phyloP scores from a whole-genome alignment of 2,329 filamentous ascomycete genomes.

The Claviceps fusiformis region DNA sequence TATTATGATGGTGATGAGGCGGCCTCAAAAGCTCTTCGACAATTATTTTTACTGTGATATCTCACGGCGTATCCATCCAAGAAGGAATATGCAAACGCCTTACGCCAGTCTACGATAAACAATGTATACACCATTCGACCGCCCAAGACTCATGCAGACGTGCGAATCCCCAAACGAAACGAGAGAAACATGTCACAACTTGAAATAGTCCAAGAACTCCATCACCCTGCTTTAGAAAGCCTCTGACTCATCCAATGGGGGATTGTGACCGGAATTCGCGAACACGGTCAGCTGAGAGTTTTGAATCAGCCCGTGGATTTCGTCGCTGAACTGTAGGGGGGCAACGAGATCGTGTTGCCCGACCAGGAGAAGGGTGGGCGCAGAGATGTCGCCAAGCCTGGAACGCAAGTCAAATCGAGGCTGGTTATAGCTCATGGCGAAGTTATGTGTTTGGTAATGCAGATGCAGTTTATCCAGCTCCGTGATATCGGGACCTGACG shows the following conservation, averaged over 20 bases:
- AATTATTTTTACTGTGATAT: neutral
- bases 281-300: constrained; percentile 11
- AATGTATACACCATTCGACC: neutral
- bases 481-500: neutral
- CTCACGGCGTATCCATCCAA: neutral
- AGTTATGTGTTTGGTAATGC: constrained; percentile 13
- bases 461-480: constrained; percentile 1
- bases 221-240: constrained; percentile 7
- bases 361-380: constrained; percentile 10
- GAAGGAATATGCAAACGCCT: neutral
- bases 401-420: constrained; percentile 12
- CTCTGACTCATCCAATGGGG: constrained; percentile 10
- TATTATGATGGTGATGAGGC: neutral
- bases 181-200: neutral
- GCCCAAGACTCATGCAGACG: neutral
- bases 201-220: constrained; percentile 3
- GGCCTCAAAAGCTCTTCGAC: neutral
- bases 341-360: constrained; percentile 12
- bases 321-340: constrained; percentile 10
- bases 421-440: constrained; percentile 10
- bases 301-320: constrained; percentile 8
- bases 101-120: neutral
- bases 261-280: constrained; percentile 6
- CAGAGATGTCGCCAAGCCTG: constrained; percentile 8
- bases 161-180: neutral